Conservation (phyloP, 2,329 filamentous ascomycete species). For the Neospermospora avenae region DNA sequence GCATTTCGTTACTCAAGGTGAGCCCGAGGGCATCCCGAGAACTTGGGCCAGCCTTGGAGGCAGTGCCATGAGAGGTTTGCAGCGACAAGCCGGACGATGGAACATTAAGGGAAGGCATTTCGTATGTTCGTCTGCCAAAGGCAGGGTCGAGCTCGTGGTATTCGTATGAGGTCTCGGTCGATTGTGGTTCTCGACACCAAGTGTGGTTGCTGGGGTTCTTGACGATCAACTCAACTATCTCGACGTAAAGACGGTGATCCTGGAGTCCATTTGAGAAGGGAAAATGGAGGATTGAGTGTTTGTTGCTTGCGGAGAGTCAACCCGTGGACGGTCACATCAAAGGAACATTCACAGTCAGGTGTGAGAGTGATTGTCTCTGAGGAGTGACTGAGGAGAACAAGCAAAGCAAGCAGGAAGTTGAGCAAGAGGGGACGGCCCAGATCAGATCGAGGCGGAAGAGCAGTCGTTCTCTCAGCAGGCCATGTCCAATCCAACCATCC, state of each 20-base stretch:
- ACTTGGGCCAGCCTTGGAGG: slow-evolving; percentile 44
- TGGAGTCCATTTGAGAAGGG: slow-evolving; percentile 18
- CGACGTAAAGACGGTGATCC: slow-evolving; percentile 26
- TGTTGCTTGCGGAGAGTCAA: background rate
- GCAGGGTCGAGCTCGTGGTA: slow-evolving; percentile 6
- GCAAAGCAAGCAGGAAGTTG: slow-evolving; percentile 7
- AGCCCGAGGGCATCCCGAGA: slow-evolving; percentile 57
- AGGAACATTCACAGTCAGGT: slow-evolving; percentile 4
- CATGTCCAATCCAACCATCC: background rate
- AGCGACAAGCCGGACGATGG: slow-evolving; percentile 56
- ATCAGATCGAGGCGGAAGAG: background rate
- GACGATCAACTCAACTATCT: slow-evolving; percentile 22
- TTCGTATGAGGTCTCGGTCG: slow-evolving; percentile 2
- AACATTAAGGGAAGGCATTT: slow-evolving; percentile 53
- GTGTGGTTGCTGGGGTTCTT: slow-evolving; percentile 21
- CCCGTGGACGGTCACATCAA: background rate
- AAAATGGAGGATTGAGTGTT: slow-evolving; percentile 2
- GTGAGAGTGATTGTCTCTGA: background rate
- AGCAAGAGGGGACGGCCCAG: background rate
- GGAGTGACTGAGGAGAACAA: background rate
- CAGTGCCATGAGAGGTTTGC: slow-evolving; percentile 37
- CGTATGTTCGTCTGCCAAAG: slow-evolving; percentile 20
- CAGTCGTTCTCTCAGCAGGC: background rate
- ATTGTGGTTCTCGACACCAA: slow-evolving; percentile 21
- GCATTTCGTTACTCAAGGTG: slow-evolving; percentile 53